phyloP scores from a whole-genome alignment of 306 rosid genomes.

The Nissolia schottii region DNA sequence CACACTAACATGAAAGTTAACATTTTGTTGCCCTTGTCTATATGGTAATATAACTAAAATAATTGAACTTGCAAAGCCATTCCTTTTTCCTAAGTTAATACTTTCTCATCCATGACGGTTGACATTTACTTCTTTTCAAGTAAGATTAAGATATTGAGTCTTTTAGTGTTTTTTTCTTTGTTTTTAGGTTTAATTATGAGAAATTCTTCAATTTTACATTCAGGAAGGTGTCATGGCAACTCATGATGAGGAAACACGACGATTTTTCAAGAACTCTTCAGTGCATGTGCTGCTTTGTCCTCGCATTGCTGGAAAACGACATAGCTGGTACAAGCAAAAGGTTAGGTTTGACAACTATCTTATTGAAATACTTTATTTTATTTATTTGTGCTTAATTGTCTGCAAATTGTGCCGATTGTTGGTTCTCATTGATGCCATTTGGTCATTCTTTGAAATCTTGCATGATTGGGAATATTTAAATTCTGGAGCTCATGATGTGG shows the following conservation, averaged over 20 bases:
- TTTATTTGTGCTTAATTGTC: constrained; percentile 9
- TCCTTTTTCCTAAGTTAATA: neutral
- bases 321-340: constrained; percentile 93
- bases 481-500: neutral
- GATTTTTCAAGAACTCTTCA: constrained; percentile 86
- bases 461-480: constrained; percentile 2
- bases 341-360: constrained; percentile 35
- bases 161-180: neutral
- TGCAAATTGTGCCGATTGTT: constrained; percentile 8
- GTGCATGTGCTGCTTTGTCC: constrained; percentile 91
- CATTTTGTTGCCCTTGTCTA: constrained; percentile 5
- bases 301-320: constrained; percentile 78
- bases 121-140: constrained; percentile 5
- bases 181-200: constrained; percentile 10
- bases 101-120: neutral
- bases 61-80: neutral
- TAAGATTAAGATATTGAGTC: neutral
- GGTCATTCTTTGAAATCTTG: neutral
- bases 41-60: neutral
- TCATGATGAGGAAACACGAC: constrained; percentile 91
- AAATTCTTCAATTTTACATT: constrained; percentile 9
- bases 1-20: neutral
- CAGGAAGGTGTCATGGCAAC: constrained; percentile 98
- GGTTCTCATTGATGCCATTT: neutral
- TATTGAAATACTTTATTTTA: neutral